Evolutionary conservation across 163 green algal genomes (phyloP).

Genomic region (Coccomyxa subellipsoidea): DNA sequence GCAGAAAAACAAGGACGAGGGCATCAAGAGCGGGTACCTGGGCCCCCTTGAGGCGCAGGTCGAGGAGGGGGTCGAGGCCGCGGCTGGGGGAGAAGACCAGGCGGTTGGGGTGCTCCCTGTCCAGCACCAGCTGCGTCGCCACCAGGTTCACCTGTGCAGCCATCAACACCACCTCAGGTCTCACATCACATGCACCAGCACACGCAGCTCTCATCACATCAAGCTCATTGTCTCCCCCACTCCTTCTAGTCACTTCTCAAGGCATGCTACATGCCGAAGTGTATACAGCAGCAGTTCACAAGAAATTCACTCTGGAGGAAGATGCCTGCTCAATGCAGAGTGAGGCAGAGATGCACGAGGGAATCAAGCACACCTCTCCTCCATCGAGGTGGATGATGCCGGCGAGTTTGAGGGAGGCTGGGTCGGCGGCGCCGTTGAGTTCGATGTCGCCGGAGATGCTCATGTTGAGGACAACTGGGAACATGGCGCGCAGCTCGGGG

Average conservation of each 20-base stretch:
- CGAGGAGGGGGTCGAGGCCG: constrained; percentile 80
- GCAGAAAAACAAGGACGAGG: too few relatives aligned
- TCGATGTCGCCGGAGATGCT: constrained; percentile 70
- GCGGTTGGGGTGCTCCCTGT: constrained; percentile 85
- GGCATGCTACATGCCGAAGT: too few relatives aligned
- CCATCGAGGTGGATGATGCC: constrained; percentile 67
- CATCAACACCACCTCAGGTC: background rate
- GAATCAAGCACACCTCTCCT: constrained; percentile 32
- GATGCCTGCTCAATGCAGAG: too few relatives aligned
- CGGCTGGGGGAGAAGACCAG: constrained; percentile 65
- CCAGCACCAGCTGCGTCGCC: constrained; percentile 82
- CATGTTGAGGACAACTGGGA: constrained; percentile 92
- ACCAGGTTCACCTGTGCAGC: constrained; percentile 86
- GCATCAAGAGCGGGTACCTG: too few relatives aligned
- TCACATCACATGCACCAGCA: background rate
- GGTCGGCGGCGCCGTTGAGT: constrained; percentile 66
- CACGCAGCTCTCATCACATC: too few relatives aligned
- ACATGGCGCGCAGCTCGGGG: constrained; percentile 84
- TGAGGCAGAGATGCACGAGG: background rate
- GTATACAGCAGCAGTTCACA: too few relatives aligned
- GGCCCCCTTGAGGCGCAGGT: constrained; percentile 74
- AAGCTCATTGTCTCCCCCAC: too few relatives aligned
- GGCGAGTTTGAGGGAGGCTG: constrained; percentile 42
- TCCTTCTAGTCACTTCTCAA: too few relatives aligned
- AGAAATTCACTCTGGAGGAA: too few relatives aligned